Conservation (phyloP, 345 rosid genomes). For the Turnera subulata region DNA sequence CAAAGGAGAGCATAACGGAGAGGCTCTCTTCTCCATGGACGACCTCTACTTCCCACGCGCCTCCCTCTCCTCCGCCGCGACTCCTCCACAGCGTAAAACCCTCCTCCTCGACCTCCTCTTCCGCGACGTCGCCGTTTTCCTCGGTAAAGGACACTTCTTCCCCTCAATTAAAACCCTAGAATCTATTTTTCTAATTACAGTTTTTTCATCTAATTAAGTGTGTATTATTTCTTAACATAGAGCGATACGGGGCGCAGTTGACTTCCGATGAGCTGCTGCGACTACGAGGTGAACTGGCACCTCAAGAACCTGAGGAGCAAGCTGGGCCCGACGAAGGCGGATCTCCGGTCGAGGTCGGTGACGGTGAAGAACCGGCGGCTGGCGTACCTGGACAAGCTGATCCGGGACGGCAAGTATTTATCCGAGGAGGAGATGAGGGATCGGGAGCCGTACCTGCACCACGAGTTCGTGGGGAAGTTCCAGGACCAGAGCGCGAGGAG, state of each 20-base stretch:
- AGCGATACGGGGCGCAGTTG: no score
- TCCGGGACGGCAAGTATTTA: no score
- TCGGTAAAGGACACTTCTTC: constrained; percentile 37
- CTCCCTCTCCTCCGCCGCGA: constrained; percentile 33
- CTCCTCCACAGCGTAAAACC: constrained; percentile 67
- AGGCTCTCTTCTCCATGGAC: constrained; percentile 65
- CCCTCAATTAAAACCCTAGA: background rate
- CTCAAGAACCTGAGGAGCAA: no score
- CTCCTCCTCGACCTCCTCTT: constrained; percentile 83
- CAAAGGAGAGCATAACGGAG: constrained; percentile 54
- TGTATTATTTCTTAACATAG: no score
- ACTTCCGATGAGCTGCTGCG: no score
- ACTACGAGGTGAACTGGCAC: no score
- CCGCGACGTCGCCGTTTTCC: constrained; percentile 82
- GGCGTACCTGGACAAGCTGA: constrained; percentile 65
- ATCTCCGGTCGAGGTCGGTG: constrained; percentile 57
- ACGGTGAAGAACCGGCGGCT: constrained; percentile 75
- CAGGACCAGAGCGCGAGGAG: no score
- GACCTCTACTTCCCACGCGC: constrained; percentile 83
- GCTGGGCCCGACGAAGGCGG: constrained; percentile 61
- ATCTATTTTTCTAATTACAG: no score
- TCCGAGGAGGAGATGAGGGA: no score
- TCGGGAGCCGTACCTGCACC: no score
- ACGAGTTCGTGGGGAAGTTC: no score
- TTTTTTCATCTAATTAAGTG: no score